Evolutionary conservation across 495 filamentous ascomycete genomes (phyloP), one percentile per base, ranked within the genome.

Genomic region (Haplographium delicatum): DNA sequence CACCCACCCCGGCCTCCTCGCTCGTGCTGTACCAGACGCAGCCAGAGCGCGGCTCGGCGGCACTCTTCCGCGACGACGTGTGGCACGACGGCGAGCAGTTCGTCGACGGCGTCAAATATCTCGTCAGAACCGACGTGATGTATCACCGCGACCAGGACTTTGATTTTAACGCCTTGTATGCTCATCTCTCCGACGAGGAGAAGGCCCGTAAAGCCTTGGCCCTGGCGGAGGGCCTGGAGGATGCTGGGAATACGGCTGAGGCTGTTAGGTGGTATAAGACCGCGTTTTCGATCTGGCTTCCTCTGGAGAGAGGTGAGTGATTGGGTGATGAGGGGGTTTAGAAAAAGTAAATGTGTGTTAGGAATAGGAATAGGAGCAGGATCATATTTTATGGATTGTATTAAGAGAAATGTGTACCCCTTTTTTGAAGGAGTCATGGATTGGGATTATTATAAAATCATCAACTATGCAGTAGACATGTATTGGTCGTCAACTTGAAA

Each of bases 1-100:
- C n/a, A n/a, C n/a, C n/a, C n/a, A n/a, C n/a, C n/a, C n/a, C n/a
- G n/a, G 22, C 41, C 1, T 40, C 18, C 22, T 11, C 30, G 4
- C 30, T 39, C 3, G 41, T 46, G 2, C 11, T 54, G 4, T 0
- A 13, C 2, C 7, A 22, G 3, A 30, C 41, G 23, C 51, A 42
- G 30, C 51, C 51, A 2, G 15, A 30, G 2, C 35, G 37, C 3
- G 51, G 51, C 2, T 22, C 23, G n/a, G 51, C 51, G 11, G 2
- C 16, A 1, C n/a, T 54, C 20, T 54, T 54, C 44, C 35, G 44
- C 8, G 35, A 49, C 15, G 30, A 48, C 16, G 11, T 53, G 6
- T 54, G 51, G 44, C 51, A 54, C 25, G 51, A 53, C 42, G 50
- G 50, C 2, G 50, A 53, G 19, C 31, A 38, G 23, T 20, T 53